phyloP scores from a whole-genome alignment of 192 early-diverging fungal species.

The Coemansia interrupta region DNA sequence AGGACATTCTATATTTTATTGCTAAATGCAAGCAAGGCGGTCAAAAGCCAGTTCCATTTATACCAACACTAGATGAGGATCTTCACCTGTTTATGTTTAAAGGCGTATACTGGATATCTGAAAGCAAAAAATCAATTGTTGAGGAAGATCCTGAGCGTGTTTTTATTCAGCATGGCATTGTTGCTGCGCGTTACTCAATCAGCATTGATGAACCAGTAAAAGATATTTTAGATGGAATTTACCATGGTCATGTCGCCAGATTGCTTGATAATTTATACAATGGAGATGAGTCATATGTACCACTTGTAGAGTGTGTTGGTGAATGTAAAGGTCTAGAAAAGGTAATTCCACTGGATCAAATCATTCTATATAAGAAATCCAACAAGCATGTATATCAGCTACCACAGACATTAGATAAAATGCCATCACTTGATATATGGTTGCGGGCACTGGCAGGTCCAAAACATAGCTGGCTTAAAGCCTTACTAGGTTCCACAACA shows the following conservation, averaged over 20 bases:
- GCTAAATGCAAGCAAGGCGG: constrained; percentile 55
- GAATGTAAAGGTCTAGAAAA: constrained; percentile 75
- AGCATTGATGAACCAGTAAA: constrained; percentile 80
- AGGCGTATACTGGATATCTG: constrained; percentile 82
- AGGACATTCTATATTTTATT: constrained; percentile 37
- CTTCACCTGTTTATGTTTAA: constrained; percentile 35
- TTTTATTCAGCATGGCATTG: constrained; percentile 85
- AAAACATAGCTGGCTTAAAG: not conserved
- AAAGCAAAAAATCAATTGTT: constrained; percentile 78
- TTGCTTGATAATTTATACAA: constrained; percentile 72
- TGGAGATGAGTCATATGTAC: constrained; percentile 59
- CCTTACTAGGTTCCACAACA: too few relatives aligned
- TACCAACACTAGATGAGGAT: constrained; percentile 80
- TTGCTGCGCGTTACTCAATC: constrained; percentile 71
- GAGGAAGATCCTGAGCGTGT: constrained; percentile 81
- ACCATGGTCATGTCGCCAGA: constrained; percentile 70
- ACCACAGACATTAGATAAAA: too few relatives aligned
- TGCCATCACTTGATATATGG: not conserved
- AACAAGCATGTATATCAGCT: too few relatives aligned
- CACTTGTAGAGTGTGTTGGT: constrained; percentile 75
- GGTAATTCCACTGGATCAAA: constrained; percentile 68
- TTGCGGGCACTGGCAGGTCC: not conserved
- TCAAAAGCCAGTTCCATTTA: constrained; percentile 87
- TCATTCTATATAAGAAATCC: too few relatives aligned
- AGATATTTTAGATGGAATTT: constrained; percentile 82